phyloP scores from a whole-genome alignment of 768 basidiomycete species.

The Leccinum rimulosum region DNA sequence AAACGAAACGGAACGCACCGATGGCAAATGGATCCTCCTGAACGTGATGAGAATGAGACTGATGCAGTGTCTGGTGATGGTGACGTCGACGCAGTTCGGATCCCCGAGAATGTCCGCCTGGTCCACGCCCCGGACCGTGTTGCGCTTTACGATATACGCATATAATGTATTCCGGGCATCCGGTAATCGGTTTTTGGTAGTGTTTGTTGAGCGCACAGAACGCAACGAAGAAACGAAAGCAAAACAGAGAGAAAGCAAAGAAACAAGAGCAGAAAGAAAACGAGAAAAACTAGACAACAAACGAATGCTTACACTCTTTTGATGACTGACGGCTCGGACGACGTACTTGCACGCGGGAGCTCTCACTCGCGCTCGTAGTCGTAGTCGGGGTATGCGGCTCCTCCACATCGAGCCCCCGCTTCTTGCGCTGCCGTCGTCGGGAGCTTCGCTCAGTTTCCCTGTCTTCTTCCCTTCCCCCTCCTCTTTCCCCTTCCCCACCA shows the following conservation, averaged over 20 bases:
- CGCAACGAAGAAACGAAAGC: background rate
- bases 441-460: constrained; percentile 1
- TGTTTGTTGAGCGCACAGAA: background rate
- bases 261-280: background rate
- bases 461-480: background rate
- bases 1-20: constrained; percentile 10
- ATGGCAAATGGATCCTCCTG: background rate
- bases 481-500: constrained; percentile 11
- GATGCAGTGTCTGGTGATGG: background rate
- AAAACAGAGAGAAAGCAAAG: background rate
- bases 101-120: background rate
- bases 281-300: background rate
- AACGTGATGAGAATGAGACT: background rate
- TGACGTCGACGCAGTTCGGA: constrained; percentile 14
- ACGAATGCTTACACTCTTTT: constrained; percentile 15
- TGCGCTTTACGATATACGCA: background rate
- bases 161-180: background rate
- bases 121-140: background rate
- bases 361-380: background rate
- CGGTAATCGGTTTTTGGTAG: background rate
- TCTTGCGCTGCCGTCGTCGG: constrained; percentile 15
- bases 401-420: constrained; percentile 14
- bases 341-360: background rate
- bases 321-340: background rate
- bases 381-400: background rate